Percentiles rank a stretch among this genome's conserved stretches.
Evolutionary conservation across 306 rosid species (phyloP).

Genomic region (Geum urbanum): DNA sequence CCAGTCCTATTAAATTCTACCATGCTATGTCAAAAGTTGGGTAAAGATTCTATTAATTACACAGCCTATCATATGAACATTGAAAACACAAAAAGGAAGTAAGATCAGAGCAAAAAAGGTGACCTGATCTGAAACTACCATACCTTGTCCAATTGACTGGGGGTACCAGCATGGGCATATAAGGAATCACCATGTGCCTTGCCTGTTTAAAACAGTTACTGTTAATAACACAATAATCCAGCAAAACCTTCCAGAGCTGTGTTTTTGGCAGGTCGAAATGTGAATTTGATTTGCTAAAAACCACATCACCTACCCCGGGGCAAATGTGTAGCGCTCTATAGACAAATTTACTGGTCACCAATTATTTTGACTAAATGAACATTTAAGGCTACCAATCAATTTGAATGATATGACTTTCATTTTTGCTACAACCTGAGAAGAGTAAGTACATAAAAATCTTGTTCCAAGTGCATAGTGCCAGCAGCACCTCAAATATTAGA

Average conservation of each 20-base stretch:
- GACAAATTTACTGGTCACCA: neutral
- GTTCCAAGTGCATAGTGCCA: neutral
- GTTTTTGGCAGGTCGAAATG: neutral
- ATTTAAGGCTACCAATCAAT: neutral
- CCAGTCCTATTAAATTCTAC: neutral
- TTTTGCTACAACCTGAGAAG: constrained; percentile 13
- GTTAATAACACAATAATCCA: constrained; percentile 11
- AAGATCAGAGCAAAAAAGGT: constrained; percentile 13
- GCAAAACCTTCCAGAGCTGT: constrained; percentile 15
- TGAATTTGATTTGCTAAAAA: neutral
- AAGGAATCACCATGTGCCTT: constrained; percentile 87
- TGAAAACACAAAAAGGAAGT: neutral
- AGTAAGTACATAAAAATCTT: neutral
- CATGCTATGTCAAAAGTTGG: neutral
- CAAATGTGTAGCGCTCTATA: constrained; percentile 1
- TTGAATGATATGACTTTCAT: neutral
- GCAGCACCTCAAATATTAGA: constrained; percentile 14
- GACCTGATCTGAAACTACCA: constrained; percentile 23
- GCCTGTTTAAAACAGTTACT: constrained; percentile 54
- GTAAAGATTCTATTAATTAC: neutral
- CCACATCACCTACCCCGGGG: neutral
- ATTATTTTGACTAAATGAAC: neutral
- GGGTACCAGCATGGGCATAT: constrained; percentile 95
- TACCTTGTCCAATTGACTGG: constrained; percentile 94
- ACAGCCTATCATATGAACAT: neutral